Base-by-base conservation (phyloP, 2,329 filamentous ascomycete species). In the Aspergillus sp. region DNA sequence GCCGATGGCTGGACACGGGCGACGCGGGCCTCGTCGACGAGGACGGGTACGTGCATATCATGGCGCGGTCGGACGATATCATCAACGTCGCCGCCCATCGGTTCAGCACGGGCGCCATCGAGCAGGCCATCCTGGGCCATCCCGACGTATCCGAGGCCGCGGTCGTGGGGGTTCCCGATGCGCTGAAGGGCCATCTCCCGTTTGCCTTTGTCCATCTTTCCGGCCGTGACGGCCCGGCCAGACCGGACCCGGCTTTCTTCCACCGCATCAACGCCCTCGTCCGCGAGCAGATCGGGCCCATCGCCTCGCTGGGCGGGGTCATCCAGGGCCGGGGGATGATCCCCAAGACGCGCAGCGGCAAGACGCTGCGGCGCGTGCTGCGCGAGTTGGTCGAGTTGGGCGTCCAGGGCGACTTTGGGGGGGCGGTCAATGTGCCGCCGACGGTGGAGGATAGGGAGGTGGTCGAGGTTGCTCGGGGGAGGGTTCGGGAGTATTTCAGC, bases 71-170 rank as follows among this genome's bases (percentile, higher is more conserved):
- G 30, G 90, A 96, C 69, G 90, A 96, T 65, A 85, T 96, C 49
- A 89, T 96, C 61, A 96, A 96, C 61, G 90, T 95, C n/a, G 90
- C 89, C 36, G 89, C 90, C 4, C 90, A 96, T 70, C 80, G 90
- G 9, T 83, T 96, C 51, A 91, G 86, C 52, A 95, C 89, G 7
- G 87, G 88, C 43, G 79, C 85, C 32, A 93, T 96, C 64, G 90
- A 96, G 69, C 88, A 96, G 73, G 90, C 87, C 45, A 86, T 96
- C 50, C 84, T 88, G 8, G 83, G 83, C 1, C 88, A 95, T 61
- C 82, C 86, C 0, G 72, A 74, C 3, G 81, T 96, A 44, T 85
- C 85, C 29, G 90, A 96, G 73, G 86, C 85, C 45, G 89, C 87
- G 56, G 86, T 96, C 1, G 82, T 97, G 29, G 85, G 86, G 38